A percentile compares a stretch with the other conserved stretches of the same genome.
Conservation (phyloP, 2,329 filamentous ascomycete genomes). For the Claviceps monticola region DNA sequence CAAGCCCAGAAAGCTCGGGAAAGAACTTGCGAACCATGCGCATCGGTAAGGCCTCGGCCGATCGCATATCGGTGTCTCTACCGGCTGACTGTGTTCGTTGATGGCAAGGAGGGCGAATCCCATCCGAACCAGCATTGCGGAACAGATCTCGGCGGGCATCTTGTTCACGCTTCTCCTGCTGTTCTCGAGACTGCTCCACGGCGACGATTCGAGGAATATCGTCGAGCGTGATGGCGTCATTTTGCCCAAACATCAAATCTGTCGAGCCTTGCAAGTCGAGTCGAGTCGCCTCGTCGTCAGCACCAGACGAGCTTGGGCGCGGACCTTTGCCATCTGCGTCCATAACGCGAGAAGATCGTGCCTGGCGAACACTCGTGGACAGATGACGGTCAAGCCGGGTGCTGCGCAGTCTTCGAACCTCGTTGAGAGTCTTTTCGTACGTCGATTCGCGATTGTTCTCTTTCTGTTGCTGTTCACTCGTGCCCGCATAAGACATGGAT, state of each 20-base stretch:
- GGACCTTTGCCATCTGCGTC: conserved; percentile 50
- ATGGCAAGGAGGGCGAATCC: conserved; percentile 48
- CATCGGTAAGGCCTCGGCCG: conserved; percentile 38
- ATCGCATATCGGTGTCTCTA: conserved; percentile 36
- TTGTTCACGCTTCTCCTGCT: conserved; percentile 53
- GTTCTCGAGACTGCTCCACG: conserved; percentile 86
- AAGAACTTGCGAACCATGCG: conserved; percentile 68
- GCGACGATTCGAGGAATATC: conserved; percentile 95
- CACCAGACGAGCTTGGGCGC: conserved; percentile 59
- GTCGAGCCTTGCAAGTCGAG: conserved; percentile 38
- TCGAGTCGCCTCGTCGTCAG: conserved; percentile 34
- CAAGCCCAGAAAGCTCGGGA: conserved; percentile 83
- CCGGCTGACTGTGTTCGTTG: conserved; percentile 45
- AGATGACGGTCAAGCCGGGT: conserved; percentile 89
- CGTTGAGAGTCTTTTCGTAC: conserved; percentile 91
- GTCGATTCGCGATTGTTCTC: conserved; percentile 54
- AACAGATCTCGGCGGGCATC: conserved; percentile 48
- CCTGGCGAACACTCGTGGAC: conserved; percentile 83
- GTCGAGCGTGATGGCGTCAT: conserved; percentile 84
- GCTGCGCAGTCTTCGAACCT: conserved; percentile 81
- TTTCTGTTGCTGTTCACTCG: conserved; percentile 24
- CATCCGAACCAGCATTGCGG: conserved; percentile 33
- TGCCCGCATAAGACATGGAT: conserved; percentile 60
- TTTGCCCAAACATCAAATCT: conserved; percentile 75
- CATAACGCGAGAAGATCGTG: conserved; percentile 81